phyloP scores from a whole-genome alignment of 2,329 filamentous ascomycete genomes.

The Aspergillus neotritici region DNA sequence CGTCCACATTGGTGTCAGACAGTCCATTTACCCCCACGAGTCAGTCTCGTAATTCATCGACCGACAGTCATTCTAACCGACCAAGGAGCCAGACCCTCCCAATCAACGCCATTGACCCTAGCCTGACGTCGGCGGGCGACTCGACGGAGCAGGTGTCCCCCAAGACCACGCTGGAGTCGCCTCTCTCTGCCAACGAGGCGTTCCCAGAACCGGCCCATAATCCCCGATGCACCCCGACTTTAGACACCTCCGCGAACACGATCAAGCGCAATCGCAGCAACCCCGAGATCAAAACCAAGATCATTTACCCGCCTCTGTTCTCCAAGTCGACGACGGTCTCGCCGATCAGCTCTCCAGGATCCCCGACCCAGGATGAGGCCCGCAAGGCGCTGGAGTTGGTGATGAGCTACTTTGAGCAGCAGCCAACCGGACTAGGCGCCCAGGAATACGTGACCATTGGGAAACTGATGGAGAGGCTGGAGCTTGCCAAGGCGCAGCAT shows the following conservation, averaged over 20 bases:
- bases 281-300: slow-evolving; percentile 39
- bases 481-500: slow-evolving; percentile 54
- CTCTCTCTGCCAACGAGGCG: slow-evolving; percentile 44
- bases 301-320: slow-evolving; percentile 36
- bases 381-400: slow-evolving; percentile 74
- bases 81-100: slow-evolving; percentile 88
- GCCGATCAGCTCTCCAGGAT: slow-evolving; percentile 55
- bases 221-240: slow-evolving; percentile 17
- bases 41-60: slow-evolving; percentile 45
- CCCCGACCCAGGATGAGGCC: slow-evolving; percentile 80
- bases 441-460: slow-evolving; percentile 73
- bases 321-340: slow-evolving; percentile 39
- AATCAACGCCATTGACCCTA: slow-evolving; percentile 51
- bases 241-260: slow-evolving; percentile 27
- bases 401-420: slow-evolving; percentile 71
- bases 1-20: slow-evolving; percentile 73
- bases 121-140: slow-evolving; percentile 45
- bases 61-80: slow-evolving; percentile 57
- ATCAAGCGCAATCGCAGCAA: slow-evolving; percentile 43
- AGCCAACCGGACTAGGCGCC: slow-evolving; percentile 64
- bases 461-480: slow-evolving; percentile 79
- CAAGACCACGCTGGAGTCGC: slow-evolving; percentile 44
- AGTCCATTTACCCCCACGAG: slow-evolving; percentile 59
- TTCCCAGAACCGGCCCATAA: slow-evolving; percentile 48
- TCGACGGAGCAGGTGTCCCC: slow-evolving; percentile 52